A percentile compares a stretch with the other conserved stretches of the same genome.
Conservation (phyloP, 2,329 filamentous ascomycete species). For the Penicillium sp. region DNA sequence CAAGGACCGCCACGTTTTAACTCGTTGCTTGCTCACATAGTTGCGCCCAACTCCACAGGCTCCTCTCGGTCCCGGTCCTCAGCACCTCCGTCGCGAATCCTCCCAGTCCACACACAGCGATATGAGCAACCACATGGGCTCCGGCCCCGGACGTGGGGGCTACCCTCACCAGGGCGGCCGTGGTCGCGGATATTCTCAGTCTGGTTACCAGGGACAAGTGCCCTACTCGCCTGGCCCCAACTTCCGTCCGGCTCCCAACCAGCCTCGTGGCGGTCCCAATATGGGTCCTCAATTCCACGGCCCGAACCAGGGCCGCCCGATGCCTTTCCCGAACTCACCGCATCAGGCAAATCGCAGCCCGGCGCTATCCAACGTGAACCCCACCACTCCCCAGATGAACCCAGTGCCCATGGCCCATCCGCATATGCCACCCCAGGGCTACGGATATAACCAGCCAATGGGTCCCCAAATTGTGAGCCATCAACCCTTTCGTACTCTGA, state of each 20-base stretch:
- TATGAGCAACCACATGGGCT: constrained; percentile 54
- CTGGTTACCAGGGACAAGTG: constrained; percentile 49
- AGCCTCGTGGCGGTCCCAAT: constrained; percentile 47
- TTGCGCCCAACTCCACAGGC: constrained; percentile 63
- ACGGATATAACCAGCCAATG: constrained; percentile 54
- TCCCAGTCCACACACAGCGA: constrained; percentile 76
- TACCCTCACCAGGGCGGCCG: constrained; percentile 52
- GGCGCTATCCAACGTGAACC: constrained; percentile 60
- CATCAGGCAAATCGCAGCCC: constrained; percentile 61
- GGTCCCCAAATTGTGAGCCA: constrained; percentile 58
- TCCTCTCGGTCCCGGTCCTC: constrained; percentile 56
- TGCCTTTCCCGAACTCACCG: constrained; percentile 59
- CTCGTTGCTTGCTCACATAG: constrained; percentile 47
- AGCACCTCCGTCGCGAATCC: constrained; percentile 81
- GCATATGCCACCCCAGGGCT: constrained; percentile 57
- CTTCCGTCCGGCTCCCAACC: constrained; percentile 50
- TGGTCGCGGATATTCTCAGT: constrained; percentile 53
- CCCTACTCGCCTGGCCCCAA: constrained; percentile 51
- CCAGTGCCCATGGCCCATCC: constrained; percentile 63
- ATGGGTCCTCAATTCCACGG: constrained; percentile 51
- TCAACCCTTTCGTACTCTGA: constrained; percentile 32
- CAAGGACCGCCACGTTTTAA: constrained; percentile 12
- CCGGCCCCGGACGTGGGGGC: constrained; percentile 51
- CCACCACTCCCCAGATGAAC: constrained; percentile 65
- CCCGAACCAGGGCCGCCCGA: constrained; percentile 39